These are phyloP conservation scores for Ramaria rubella DNA, from an alignment of 768 basidiomycete species.

Conservation along the genomic window DNA sequence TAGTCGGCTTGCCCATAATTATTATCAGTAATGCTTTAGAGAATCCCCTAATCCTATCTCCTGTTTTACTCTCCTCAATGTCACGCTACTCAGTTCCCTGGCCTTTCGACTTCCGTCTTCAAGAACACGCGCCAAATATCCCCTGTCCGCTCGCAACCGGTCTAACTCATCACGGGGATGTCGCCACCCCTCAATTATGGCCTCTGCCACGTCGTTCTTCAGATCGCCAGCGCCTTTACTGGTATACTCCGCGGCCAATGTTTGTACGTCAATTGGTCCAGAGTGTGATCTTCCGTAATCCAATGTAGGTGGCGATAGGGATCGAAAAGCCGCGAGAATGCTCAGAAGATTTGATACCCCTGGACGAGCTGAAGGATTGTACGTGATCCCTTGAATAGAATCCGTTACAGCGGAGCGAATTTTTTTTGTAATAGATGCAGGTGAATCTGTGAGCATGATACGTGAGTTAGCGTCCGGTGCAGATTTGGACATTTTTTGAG, in stretches of 20 bases:
- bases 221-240: slow-evolving; percentile 56
- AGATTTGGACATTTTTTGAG: slow-evolving; percentile 94
- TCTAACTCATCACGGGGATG: slow-evolving; percentile 65
- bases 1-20: too few relatives aligned
- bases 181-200: slow-evolving; percentile 59
- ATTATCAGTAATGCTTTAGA: too few relatives aligned
- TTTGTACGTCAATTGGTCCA: slow-evolving; percentile 38
- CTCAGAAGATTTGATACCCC: slow-evolving; percentile 77
- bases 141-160: slow-evolving; percentile 50
- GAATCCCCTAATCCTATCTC: slow-evolving; percentile 57
- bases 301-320: background rate
- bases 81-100: slow-evolving; percentile 48
- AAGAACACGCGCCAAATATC: slow-evolving; percentile 58
- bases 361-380: slow-evolving; percentile 72
- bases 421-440: slow-evolving; percentile 55
- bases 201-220: slow-evolving; percentile 70
- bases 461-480: slow-evolving; percentile 71
- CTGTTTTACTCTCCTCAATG: slow-evolving; percentile 60
- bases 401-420: slow-evolving; percentile 83
- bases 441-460: slow-evolving; percentile 77
- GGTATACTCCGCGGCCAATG: slow-evolving; percentile 45
- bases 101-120: slow-evolving; percentile 59
- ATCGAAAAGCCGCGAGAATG: slow-evolving; percentile 62
- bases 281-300: background rate
- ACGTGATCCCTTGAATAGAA: slow-evolving; percentile 66